phyloP scores from a whole-genome alignment of 2,329 filamentous ascomycete species.

The Stagonosporopsis tanaceti region DNA sequence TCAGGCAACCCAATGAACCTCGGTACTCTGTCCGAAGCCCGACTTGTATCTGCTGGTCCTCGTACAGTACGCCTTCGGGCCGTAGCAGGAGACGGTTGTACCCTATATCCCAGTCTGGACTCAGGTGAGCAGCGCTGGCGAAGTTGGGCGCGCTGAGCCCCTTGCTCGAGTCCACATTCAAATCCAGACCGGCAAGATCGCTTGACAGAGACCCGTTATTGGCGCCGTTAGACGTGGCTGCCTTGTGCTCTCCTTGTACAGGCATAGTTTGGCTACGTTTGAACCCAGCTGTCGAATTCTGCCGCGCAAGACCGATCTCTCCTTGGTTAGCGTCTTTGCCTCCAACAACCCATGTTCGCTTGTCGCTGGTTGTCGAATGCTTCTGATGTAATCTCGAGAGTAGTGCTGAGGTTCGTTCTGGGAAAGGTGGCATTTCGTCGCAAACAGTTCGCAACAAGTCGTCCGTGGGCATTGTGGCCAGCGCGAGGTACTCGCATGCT shows the following conservation, averaged over 20 bases:
- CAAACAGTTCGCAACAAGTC: constrained; percentile 92
- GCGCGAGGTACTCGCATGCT: constrained; percentile 90
- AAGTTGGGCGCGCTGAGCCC: constrained; percentile 78
- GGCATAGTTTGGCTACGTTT: constrained; percentile 81
- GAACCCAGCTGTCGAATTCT: constrained; percentile 72
- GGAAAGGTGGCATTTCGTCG: constrained; percentile 99
- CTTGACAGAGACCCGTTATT: constrained; percentile 62
- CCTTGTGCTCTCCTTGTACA: constrained; percentile 43
- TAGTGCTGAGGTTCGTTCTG: constrained; percentile 89
- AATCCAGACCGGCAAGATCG: constrained; percentile 79
- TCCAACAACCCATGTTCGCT: constrained; percentile 96
- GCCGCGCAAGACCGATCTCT: constrained; percentile 77
- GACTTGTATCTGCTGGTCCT: constrained; percentile 92
- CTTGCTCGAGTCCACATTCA: constrained; percentile 67
- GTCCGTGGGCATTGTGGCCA: constrained; percentile 86
- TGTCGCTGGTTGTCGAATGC: constrained; percentile 90
- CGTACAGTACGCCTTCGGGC: constrained; percentile 88
- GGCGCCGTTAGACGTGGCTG: constrained; percentile 45
- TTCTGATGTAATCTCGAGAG: constrained; percentile 94
- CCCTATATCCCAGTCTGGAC: constrained; percentile 91
- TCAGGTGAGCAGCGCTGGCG: constrained; percentile 89
- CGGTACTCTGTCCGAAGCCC: constrained; percentile 94
- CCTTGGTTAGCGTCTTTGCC: constrained; percentile 93
- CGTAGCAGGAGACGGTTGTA: constrained; percentile 83
- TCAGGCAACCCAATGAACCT: constrained; percentile 92